Base-by-base conservation (phyloP, 2,329 filamentous ascomycete species). In the Stagonosporopsis vannaccii region DNA sequence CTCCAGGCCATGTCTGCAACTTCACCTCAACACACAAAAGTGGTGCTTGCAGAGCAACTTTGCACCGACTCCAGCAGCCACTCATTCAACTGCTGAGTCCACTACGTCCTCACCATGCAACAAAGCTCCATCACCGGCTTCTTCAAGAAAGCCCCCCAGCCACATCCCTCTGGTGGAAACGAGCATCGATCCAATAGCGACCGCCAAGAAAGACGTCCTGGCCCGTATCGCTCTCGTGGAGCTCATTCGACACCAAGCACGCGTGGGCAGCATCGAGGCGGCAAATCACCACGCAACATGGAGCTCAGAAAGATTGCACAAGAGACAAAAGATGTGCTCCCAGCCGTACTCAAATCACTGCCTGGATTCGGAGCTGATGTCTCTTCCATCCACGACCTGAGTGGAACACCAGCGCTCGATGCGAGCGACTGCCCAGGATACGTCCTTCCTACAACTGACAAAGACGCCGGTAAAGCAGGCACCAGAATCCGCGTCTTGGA, bases 401-500 rank as follows among this genome's bases (percentile, higher is more conserved):
- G 54, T n/a, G 51, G 67, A 11, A 42, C 67, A 0, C 25, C 43
- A 13, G 49, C 58, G 6, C 63, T 73, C 1, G 50, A 67, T 7
- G 46, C 60, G 3, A 46, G 58, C 6, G 33, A 65, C 4, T 74
- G 71, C 39, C 72, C 72, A 5, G 60, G 63, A 15, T 58, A 62
- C 40, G 40, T 22, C 4, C 56, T 71, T 15, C 58, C 58, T 17
- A 43, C 26, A 6, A 44, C 25, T 6, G 66, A 69, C 28, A 39
- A 33, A 9, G 48, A 64, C 13, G 56, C 62, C 8, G 64, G 65
- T n/a, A 48, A 42, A 30, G 63, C 60, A 23, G 68, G 67, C 30
- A 69, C 72, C 8, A 56, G 66, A 3, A 73, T 74, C 36, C 60
- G 60, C 20, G 72, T 75, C 19, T 60, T 67, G 28, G 61, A 75